Evolutionary conservation across 345 rosid genomes (phyloP), one percentile per base, ranked within the genome.

Genomic region (Anastatica hierochuntica): DNA sequence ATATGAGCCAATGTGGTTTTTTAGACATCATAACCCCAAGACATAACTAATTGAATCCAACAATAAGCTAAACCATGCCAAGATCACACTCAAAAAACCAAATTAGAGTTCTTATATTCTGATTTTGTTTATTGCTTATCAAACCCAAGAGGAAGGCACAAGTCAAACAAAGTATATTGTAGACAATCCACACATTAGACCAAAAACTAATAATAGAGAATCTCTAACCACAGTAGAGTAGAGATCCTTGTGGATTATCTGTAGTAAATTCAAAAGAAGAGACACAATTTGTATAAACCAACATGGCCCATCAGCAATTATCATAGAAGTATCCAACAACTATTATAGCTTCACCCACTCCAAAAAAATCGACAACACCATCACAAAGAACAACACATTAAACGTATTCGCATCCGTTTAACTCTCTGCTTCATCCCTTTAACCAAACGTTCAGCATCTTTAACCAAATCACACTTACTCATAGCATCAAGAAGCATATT

Each of bases 401-500:
- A n/a, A n/a, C n/a, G n/a, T n/a, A n/a, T n/a, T n/a, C n/a, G n/a
- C n/a, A n/a, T n/a, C n/a, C n/a, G n/a, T n/a, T n/a, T n/a, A n/a
- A n/a, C n/a, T n/a, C n/a, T n/a, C n/a, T n/a, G n/a, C n/a, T n/a
- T n/a, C n/a, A n/a, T n/a, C n/a, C n/a, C n/a, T n/a, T n/a, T n/a
- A n/a, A n/a, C 14, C 10, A 42, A n/a, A 24, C 10, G n/a, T n/a
- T n/a, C 31, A 63, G 76, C 84, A 77, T 69, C 72, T 43, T n/a
- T n/a, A n/a, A n/a, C n/a, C n/a, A n/a, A n/a, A n/a, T n/a, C n/a
- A n/a, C n/a, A n/a, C n/a, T n/a, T n/a, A n/a, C n/a, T n/a, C n/a
- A n/a, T n/a, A n/a, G n/a, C n/a, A n/a, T n/a, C n/a, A n/a, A n/a
- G n/a, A n/a, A n/a, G n/a, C n/a, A n/a, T n/a, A n/a, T n/a, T n/a